Percentiles rank a stretch among this genome's conserved stretches.
Evolutionary conservation across 495 filamentous ascomycete genomes (phyloP).

Genomic region (Talaromyces liani): DNA sequence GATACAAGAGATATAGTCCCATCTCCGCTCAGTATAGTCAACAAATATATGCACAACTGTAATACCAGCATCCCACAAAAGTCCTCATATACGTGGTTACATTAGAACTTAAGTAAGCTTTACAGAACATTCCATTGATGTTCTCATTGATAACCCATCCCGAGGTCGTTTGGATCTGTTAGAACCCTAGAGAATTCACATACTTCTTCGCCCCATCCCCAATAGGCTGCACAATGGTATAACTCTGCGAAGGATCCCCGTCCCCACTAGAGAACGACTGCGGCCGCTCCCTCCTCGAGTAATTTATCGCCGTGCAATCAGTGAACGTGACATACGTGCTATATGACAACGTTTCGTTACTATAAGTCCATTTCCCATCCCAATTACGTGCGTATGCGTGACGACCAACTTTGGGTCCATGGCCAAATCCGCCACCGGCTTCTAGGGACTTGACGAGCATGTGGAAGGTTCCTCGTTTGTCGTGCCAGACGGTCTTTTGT

Average conservation of each 20-base stretch:
- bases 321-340: conserved; percentile 28
- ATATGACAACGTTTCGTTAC: conserved; percentile 22
- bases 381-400: conserved; percentile 28
- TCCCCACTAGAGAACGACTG: conserved; percentile 35
- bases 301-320: conserved; percentile 22
- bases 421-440: conserved; percentile 22
- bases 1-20: not conserved
- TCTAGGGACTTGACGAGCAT: conserved; percentile 28
- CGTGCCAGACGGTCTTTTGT: conserved; percentile 34
- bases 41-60: not conserved
- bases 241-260: conserved; percentile 18
- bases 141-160: not conserved
- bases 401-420: conserved; percentile 29
- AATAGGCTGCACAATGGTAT: conserved; percentile 21
- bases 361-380: conserved; percentile 32
- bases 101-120: no score
- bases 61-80: not conserved
- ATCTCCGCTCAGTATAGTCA: not conserved
- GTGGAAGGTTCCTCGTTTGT: conserved; percentile 34
- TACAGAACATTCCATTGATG: no score
- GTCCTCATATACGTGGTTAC: no score
- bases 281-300: conserved; percentile 29
- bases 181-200: not conserved
- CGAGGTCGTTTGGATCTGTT: not conserved
- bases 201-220: conserved; percentile 3